Evolutionary conservation across 2,329 filamentous ascomycete genomes (phyloP), one percentile per base, ranked within the genome.

Genomic region (Colletotrichum navitas): DNA sequence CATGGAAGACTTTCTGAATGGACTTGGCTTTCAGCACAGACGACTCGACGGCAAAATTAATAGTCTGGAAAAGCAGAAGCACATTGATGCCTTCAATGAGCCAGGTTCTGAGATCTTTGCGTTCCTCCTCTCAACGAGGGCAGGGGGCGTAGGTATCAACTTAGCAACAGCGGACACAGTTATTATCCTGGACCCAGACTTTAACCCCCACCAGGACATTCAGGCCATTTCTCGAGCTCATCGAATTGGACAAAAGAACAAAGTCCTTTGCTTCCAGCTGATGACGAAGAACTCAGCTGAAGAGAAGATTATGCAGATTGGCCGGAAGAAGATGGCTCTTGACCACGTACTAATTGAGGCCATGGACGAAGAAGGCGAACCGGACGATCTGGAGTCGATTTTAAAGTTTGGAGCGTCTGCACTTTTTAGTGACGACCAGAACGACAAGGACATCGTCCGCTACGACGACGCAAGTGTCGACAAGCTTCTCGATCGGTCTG

Each of bases 121-220:
- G 0, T 98, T 99, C 81, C 83, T 99, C 24, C 86, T 99, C 0
- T 98, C 95, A 0, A 99, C 97, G 4, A 91, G 96, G 74, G 95
- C 97, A 24, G 96, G 96, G 65, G 96, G 97, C 77, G 95, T 99
- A 0, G 97, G 96, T 21, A 99, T 99, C 84, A 99, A 99, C 78
- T 87, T 99, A 66, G 96, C 96, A 0, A 97, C 95, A 10, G 96
- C 96, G 3, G 96, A 99, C 78, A 99, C 96, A 0, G 97, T 99
- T 73, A 98, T 99, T 74, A 98, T 99, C 75, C 90, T 98, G 75
- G 95, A 99, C 76, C 94, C 94, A 0, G 96, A 99, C 78, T 98
- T 97, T 85, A 99, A 99, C 73, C 96, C 96, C 0, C 96, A 99
- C 78, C 96, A 99, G 81, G 97, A 99, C 77, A 93, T 99, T 51